Evolutionary conservation across 2,329 filamentous ascomycete species (phyloP), one percentile per base, ranked within the genome.

Genomic region (Pezicula radicicola): DNA sequence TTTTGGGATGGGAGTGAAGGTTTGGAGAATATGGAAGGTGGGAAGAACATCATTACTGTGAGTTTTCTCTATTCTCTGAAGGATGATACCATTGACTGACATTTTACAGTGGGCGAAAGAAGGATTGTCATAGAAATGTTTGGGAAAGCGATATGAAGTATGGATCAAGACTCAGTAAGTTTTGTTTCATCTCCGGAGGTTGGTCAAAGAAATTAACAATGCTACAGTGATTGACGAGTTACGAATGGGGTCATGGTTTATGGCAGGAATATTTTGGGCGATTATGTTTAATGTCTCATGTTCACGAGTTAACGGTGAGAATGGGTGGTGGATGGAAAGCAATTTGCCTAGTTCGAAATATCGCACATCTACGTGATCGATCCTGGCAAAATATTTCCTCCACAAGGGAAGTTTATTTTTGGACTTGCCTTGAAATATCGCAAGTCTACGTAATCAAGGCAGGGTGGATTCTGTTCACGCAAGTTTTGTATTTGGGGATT

Each of bases 1-100:
- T 64, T 72, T 53, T 73, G 70, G 70, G 70, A 70, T 60, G 63
- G 62, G 9, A 51, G 54, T 8, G 55, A 63, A 43, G 67, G 55
- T 4, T 33, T 53, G 44, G 37, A 43, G 35, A 71, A 71, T 57
- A 43, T 61, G 19, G 61, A 65, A 28, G 56, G 52, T 37, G 55
- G 58, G 18, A 55, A 59, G 48, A 53, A 50, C 50, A 64, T 65
- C 33, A 58, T 63, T 42, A 53, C 27, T 9, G 42, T 30, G 16
- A 45, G 21, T 45, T 15, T 8, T 45, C 10, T 45, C 5, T 18
- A 40, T 6, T 21, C 10, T 28, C 42, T 12, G 16, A 21, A 15
- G 42, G 27, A 7, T 13, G 18, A 7, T 45, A 12, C 6, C 13
- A 30, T 33, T 33, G 10, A 15, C 21, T 10, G 5, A 28, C 2